Evolutionary conservation across 2,329 filamentous ascomycete genomes (phyloP).

Genomic region (Ophiocordyceps sinensis): DNA sequence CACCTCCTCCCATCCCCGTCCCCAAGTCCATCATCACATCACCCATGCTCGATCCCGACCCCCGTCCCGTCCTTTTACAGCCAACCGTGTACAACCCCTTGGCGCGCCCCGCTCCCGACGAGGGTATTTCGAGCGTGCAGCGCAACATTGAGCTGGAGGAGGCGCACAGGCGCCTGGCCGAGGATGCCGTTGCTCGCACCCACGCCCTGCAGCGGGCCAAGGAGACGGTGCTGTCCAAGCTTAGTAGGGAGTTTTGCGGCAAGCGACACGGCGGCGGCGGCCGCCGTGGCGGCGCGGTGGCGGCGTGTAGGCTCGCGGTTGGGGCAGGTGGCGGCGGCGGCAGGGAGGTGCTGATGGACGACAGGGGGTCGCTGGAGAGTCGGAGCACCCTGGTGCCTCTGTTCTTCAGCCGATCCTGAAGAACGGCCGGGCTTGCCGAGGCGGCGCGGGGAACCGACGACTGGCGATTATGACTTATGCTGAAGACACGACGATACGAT

Average conservation of each 20-base stretch:
- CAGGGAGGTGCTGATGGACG: constrained; percentile 22
- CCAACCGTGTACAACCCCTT: constrained; percentile 42
- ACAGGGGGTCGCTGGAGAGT: constrained; percentile 34
- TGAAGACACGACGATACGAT: constrained; percentile 11
- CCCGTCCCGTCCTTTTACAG: constrained; percentile 39
- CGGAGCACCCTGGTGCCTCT: constrained; percentile 41
- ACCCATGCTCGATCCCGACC: constrained; percentile 33
- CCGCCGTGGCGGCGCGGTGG: constrained; percentile 13
- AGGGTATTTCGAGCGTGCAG: constrained; percentile 41
- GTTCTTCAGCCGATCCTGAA: constrained; percentile 38
- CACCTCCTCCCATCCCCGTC: constrained; percentile 9
- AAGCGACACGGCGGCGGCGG: constrained; percentile 10
- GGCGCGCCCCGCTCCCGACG: constrained; percentile 12
- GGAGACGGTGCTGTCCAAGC: constrained; percentile 43
- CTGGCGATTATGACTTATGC: constrained; percentile 13
- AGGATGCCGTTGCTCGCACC: constrained; percentile 39
- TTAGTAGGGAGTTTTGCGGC: constrained; percentile 35
- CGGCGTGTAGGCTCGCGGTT: neutral
- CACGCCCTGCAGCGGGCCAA: constrained; percentile 43
- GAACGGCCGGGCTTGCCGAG: neutral
- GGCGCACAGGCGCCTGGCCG: constrained; percentile 38
- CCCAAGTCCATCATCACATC: constrained; percentile 27
- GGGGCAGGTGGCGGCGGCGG: constrained; percentile 2
- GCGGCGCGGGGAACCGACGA: neutral
- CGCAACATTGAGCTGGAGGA: constrained; percentile 43